Conservation (phyloP, 1,284 basidiomycete genomes). For the Golubevia sp. region DNA sequence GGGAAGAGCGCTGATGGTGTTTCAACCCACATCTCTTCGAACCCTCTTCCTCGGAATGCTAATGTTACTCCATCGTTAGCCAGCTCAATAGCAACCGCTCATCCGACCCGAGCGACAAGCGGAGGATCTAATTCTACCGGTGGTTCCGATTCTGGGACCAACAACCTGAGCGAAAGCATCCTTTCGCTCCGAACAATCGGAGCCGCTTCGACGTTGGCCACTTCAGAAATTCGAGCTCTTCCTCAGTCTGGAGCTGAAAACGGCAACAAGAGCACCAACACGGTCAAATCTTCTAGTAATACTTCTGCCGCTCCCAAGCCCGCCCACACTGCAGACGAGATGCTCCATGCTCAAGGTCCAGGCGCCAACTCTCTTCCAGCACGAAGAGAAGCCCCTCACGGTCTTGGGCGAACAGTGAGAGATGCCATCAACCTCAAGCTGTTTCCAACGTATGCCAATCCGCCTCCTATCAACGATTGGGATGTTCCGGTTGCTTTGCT, state of each 20-base stretch:
- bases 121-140: no score
- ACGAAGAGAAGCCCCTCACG: slow-evolving; percentile 42
- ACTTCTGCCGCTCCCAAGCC: no score
- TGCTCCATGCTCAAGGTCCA: neutral
- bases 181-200: slow-evolving; percentile 34
- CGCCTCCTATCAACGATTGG: slow-evolving; percentile 87
- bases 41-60: no score
- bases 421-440: slow-evolving; percentile 72
- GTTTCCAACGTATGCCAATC: slow-evolving; percentile 95
- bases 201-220: slow-evolving; percentile 6
- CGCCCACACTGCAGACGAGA: neutral
- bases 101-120: no score
- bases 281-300: neutral
- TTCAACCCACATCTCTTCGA: no score
- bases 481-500: slow-evolving; percentile 90
- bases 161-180: slow-evolving; percentile 30
- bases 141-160: no score
- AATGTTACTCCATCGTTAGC: no score
- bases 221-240: no score
- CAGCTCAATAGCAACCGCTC: no score
- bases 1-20: no score
- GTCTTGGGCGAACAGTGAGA: slow-evolving; percentile 52
- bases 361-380: neutral
- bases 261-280: slow-evolving; percentile 3
- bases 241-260: no score